A percentile compares a stretch with the other conserved stretches of the same genome.
Evolutionary conservation across 176 grass and related monocot species (phyloP).

Genomic region (Cocos nucifera): DNA sequence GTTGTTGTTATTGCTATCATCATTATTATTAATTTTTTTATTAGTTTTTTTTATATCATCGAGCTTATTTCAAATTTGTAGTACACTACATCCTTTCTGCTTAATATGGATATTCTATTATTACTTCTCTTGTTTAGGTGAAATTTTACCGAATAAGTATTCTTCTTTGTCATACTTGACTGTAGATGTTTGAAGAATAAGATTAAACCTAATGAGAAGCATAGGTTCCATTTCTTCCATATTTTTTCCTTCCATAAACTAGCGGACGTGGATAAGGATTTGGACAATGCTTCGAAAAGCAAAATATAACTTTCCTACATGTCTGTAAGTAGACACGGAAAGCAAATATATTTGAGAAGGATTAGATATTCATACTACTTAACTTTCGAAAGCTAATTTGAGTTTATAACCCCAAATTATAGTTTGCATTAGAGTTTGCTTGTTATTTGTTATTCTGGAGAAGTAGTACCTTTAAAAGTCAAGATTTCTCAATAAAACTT

Average conservation of each 20-base stretch:
- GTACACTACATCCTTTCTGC: no score
- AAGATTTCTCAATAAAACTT: conserved; percentile 19
- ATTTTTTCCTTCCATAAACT: conserved; percentile 99
- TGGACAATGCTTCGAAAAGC: conserved; percentile 61
- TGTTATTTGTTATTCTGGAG: conserved; percentile 54
- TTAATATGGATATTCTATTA: no score
- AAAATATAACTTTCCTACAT: conserved; percentile 78
- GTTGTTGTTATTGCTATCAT: no score
- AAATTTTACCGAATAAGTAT: no score
- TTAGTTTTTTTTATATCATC: no score
- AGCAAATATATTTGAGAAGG: conserved; percentile 91
- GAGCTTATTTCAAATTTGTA: no score
- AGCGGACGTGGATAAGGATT: conserved; percentile 95
- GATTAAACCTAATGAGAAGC: conserved; percentile 34
- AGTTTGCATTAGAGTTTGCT: conserved; percentile 93
- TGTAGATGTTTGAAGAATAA: conserved; percentile 78
- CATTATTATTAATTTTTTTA: no score
- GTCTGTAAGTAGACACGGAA: conserved; percentile 97
- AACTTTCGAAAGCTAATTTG: conserved; percentile 4
- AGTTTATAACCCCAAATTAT: conserved; percentile 7
- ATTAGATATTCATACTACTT: conserved; percentile 85
- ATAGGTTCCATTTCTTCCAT: conserved; percentile 79
- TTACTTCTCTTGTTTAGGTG: no score
- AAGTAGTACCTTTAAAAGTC: conserved; percentile 42
- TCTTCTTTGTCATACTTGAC: neutral